Percentiles rank a stretch among this genome's conserved stretches.
Evolutionary conservation across 2,329 filamentous ascomycete genomes (phyloP).

Genomic region (Aspergillus arachidicola): DNA sequence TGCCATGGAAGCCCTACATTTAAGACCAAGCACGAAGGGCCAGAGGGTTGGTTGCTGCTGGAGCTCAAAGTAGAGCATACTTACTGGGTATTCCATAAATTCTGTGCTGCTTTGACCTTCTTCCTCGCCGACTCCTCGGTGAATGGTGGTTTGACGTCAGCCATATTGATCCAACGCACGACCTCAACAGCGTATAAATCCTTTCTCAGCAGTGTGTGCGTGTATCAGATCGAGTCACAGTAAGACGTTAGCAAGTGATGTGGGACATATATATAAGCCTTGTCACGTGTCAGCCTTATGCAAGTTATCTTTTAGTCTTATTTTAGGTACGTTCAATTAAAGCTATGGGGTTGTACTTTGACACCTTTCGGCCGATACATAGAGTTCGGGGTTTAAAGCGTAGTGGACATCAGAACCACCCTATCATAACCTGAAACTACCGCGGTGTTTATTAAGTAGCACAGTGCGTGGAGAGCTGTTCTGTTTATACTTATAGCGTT

Average conservation of each 20-base stretch:
- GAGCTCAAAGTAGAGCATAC: constrained; percentile 11
- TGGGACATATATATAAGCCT: constrained; percentile 9
- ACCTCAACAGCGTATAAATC: not conserved
- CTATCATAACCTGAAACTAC: not conserved
- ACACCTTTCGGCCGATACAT: constrained; percentile 4
- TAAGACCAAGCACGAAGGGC: not conserved
- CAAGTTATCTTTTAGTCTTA: constrained; percentile 6
- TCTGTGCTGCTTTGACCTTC: constrained; percentile 84
- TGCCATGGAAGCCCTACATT: not conserved
- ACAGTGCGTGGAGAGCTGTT: not conserved
- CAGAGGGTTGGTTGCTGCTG: not conserved
- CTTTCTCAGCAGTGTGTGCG: not conserved
- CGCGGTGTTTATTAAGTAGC: not conserved
- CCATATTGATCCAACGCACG: constrained; percentile 31
- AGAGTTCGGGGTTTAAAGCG: not conserved
- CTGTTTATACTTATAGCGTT: not conserved
- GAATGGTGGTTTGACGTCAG: constrained; percentile 65
- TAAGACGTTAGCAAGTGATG: not conserved
- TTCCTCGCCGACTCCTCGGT: constrained; percentile 69
- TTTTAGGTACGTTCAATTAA: not conserved
- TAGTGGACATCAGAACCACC: not conserved
- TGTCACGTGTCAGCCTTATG: constrained; percentile 14
- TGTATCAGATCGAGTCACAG: not conserved
- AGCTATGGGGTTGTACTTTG: not conserved
- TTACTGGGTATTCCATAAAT: constrained; percentile 78